These are phyloP conservation scores for Populus euphratica DNA, from an alignment of 345 rosid species.

Conservation along the genomic window DNA sequence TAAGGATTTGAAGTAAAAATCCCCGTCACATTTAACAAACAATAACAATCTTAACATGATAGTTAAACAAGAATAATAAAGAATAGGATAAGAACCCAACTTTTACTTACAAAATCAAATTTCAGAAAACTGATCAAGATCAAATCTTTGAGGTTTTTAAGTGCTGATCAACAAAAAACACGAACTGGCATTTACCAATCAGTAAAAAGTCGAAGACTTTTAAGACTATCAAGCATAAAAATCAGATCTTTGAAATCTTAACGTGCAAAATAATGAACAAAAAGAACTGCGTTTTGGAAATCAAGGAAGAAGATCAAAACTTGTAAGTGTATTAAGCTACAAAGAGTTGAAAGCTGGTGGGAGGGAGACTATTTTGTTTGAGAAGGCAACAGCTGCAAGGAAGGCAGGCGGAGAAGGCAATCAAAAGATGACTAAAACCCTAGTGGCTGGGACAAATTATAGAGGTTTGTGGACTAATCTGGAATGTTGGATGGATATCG, in stretches of 20 bases:
- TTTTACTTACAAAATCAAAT: no score
- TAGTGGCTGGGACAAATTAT: neutral
- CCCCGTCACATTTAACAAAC: neutral
- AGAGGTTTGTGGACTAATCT: neutral
- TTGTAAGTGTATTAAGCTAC: neutral
- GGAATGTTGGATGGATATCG: neutral
- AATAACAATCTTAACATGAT: neutral
- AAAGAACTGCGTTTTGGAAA: neutral
- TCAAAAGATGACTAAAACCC: no score
- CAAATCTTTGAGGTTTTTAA: no score
- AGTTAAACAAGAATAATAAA: neutral
- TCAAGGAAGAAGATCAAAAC: neutral
- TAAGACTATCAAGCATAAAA: neutral
- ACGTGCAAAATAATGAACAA: accelerated
- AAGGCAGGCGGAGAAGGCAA: no score
- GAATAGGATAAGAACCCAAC: neutral
- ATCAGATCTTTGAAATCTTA: neutral
- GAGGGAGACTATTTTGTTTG: neutral
- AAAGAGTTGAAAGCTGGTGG: no score
- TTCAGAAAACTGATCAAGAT: neutral
- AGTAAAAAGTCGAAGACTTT: no score
- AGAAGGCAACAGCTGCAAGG: neutral
- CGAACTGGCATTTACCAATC: no score
- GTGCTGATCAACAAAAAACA: no score
- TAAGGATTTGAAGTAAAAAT: neutral